Base-by-base conservation (phyloP, 2,329 filamentous ascomycete species). In the Massarina eburnea region DNA sequence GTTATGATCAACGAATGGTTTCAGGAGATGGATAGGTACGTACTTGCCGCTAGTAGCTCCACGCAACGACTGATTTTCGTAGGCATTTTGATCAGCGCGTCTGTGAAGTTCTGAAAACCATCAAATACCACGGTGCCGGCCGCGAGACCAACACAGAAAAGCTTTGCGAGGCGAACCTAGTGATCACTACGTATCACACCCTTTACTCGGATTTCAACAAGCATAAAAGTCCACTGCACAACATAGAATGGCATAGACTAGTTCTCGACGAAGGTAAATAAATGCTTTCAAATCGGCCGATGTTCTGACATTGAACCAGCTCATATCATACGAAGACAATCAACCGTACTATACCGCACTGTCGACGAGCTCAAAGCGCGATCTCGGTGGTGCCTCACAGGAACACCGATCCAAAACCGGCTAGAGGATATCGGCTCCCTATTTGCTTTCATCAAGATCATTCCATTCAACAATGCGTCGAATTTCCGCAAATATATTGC, bases 401-500 rank as follows among this genome's bases (percentile, higher is more conserved):
- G 64, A 2, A 67, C 64, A 0, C 79, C 79, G 0, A 76, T 82
- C 19, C 79, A 82, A 46, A 82, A 82, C 50, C 66, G 64, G 2
- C 64, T 82, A 0, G 73, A 76, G 6, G 79, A 82, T 39, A 70
- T 82, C 3, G 78, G 75, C 0, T 70, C 78, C 0, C 63, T 82
- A 0, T 71, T 81, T 33, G 67, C 71, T 1, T 81, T 82, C 49
- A 56, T 81, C 18, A 61, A 68, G 34, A 67, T 73, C 1, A 61
- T 63, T 17, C 73, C 71, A 1, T 76, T 79, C 46, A 60, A 73
- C 24, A 72, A 59, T n/a, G 47, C 68, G 4, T 56, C 65, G 1
- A 62, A 54, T 3, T 79, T 80, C 46, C 70, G 74, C 2, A 67
- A 67, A n/a, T 73, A 61, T 39, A 74, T 80, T n/a, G 64, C 65